Evolutionary conservation across 2,329 filamentous ascomycete genomes (phyloP).

Genomic region (Aspergillus viridinutans): DNA sequence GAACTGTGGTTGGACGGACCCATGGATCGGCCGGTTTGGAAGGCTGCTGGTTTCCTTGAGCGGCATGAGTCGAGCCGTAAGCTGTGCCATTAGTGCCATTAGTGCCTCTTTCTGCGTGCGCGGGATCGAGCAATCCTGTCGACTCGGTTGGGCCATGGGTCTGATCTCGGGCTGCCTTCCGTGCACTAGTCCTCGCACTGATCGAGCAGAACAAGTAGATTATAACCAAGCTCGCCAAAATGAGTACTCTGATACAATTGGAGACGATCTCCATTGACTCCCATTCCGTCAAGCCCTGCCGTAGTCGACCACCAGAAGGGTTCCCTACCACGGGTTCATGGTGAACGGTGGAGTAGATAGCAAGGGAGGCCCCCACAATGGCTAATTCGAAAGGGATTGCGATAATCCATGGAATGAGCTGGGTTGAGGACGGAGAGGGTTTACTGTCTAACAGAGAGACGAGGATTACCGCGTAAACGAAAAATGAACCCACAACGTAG

Average conservation of each 20-base stretch:
- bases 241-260: slow-evolving; percentile 63
- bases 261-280: slow-evolving; percentile 47
- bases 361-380: slow-evolving; percentile 65
- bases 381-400: slow-evolving; percentile 68
- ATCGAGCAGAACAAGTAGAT: slow-evolving; percentile 54
- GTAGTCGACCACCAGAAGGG: slow-evolving; percentile 40
- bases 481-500: slow-evolving; percentile 78
- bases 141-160: slow-evolving; percentile 41
- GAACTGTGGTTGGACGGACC: slow-evolving; percentile 81
- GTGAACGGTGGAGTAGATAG: slow-evolving; percentile 65
- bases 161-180: slow-evolving; percentile 22
- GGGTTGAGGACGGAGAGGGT: slow-evolving; percentile 73
- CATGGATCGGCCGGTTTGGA: slow-evolving; percentile 63
- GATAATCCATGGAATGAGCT: slow-evolving; percentile 74
- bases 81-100: slow-evolving; percentile 49
- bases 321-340: slow-evolving; percentile 56
- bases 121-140: slow-evolving; percentile 38
- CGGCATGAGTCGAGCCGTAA: slow-evolving; percentile 49
- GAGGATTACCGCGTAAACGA: slow-evolving; percentile 80
- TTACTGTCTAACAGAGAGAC: slow-evolving; percentile 82
- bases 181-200: slow-evolving; percentile 43
- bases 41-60: slow-evolving; percentile 36
- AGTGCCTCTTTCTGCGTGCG: slow-evolving; percentile 42
- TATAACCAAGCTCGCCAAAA: slow-evolving; percentile 58
- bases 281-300: slow-evolving; percentile 39